Base-by-base conservation (phyloP, 148 eudicot genomes). In the Nepenthes mirabilis region DNA sequence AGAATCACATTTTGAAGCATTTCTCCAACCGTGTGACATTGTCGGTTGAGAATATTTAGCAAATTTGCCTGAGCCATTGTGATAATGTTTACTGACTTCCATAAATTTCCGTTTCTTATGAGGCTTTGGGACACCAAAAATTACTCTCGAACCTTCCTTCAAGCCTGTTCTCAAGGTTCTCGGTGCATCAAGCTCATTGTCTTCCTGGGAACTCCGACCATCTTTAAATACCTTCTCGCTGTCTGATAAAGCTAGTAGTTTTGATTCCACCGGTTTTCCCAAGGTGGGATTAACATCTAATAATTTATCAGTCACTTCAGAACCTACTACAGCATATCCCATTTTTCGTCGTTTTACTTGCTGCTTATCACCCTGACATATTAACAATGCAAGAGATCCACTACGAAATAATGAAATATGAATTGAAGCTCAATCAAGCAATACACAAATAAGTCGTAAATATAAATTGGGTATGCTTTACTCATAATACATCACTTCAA, bases 81-180 rank as follows among this genome's bases (percentile, higher is more conserved):
- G 75, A 59, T 72, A 83, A 64, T 93, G 98, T 73, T 83, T 88
- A 80, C 98, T 88, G 11, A 93, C 98, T 65, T 93, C 91, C 95
- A 88, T 86, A 59, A 88, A 88, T 62, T 88, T 93, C 58, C 79
- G 77, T 56, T 74, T 93, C 81, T 88, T 93, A 37, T 95, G 96
- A 32, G 99, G 99, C 72, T 80, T 89, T 14, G 99, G 99, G 50
- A 93, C 83, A 54, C 99, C 99, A 68, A 86, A 82, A 63, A 87
- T 64, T 53, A 86, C 88, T 73, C 77, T 77, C 14, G 88, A 77
- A 33, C 82, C 91, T 66, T 84, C 88, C 61, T 78, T 83, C 62
- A 78, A 68, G 53, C 90, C 88, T 68, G 83, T 69, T 60, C 87
- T 77, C 78, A 63, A 59, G 49, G 95, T 79, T 80, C 82, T 73